Conservation (phyloP, 306 rosid genomes). For the Acmispon strigosus region DNA sequence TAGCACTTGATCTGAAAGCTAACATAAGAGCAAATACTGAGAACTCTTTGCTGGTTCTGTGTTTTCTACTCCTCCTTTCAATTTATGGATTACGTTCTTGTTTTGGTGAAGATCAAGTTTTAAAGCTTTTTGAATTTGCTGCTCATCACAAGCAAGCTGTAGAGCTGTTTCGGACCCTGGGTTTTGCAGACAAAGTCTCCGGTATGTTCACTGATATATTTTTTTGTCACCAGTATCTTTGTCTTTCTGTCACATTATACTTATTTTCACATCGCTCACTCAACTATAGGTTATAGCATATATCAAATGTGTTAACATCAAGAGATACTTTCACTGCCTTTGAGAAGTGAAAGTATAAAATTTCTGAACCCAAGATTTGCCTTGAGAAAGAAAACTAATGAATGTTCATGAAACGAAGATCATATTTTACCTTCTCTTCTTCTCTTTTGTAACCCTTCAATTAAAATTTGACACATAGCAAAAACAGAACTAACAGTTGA, state of each 20-base stretch:
- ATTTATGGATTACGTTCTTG: neutral
- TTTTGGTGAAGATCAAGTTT: neutral
- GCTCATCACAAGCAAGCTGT: neutral
- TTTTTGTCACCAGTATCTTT: neutral
- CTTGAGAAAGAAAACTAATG: neutral
- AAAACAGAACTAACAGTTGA: too few species aligned
- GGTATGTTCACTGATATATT: neutral
- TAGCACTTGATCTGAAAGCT: neutral
- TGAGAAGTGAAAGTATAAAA: neutral
- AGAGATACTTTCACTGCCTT: neutral
- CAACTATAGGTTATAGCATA: neutral
- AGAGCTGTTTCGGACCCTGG: neutral
- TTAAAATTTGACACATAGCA: too few species aligned
- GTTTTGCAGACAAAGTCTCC: neutral
- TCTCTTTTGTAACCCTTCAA: too few species aligned
- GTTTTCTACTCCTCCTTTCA: neutral
- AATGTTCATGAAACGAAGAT: too few species aligned
- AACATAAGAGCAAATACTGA: neutral
- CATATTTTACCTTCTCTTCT: too few species aligned
- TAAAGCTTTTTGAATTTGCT: neutral
- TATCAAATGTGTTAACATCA: neutral
- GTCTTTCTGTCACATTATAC: neutral
- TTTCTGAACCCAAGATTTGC: neutral
- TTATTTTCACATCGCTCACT: neutral
- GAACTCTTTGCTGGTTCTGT: neutral